Conservation (phyloP, 441 rosid species). For the Lepidium campestre region DNA sequence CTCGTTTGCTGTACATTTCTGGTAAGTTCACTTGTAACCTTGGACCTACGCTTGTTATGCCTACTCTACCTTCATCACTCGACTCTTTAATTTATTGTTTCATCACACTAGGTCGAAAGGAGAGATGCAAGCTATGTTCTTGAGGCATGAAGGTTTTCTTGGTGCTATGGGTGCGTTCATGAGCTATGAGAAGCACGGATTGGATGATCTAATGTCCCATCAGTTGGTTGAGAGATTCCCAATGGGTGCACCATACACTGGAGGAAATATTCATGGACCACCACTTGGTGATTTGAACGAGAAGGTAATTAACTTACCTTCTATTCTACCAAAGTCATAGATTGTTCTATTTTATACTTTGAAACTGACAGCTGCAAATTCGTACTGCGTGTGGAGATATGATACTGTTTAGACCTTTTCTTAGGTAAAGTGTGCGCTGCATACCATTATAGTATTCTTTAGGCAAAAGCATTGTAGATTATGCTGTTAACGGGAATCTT, state of each 20-base stretch:
- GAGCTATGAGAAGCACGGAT: constrained; percentile 98
- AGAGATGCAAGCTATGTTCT: constrained; percentile 93
- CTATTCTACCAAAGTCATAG: neutral
- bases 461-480: neutral
- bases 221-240: constrained; percentile 98
- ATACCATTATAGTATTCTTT: neutral
- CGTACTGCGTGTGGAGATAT: neutral
- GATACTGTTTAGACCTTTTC: neutral
- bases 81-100: neutral
- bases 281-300: constrained; percentile 91
- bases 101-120: constrained; percentile 80
- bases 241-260: constrained; percentile 97
- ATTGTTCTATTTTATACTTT: neutral
- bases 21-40: constrained; percentile 38
- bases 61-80: neutral
- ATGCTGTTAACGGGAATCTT: neutral
- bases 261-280: constrained; percentile 93
- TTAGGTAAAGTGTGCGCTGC: neutral
- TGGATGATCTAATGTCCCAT: constrained; percentile 94
- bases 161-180: constrained; percentile 99
- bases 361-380: neutral
- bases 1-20: constrained; percentile 92
- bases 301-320: constrained; percentile 53
- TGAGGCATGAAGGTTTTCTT: constrained; percentile 97
- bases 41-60: neutral